Conservation (phyloP, 2,329 filamentous ascomycete genomes). For the Colletotrichum sp. region DNA sequence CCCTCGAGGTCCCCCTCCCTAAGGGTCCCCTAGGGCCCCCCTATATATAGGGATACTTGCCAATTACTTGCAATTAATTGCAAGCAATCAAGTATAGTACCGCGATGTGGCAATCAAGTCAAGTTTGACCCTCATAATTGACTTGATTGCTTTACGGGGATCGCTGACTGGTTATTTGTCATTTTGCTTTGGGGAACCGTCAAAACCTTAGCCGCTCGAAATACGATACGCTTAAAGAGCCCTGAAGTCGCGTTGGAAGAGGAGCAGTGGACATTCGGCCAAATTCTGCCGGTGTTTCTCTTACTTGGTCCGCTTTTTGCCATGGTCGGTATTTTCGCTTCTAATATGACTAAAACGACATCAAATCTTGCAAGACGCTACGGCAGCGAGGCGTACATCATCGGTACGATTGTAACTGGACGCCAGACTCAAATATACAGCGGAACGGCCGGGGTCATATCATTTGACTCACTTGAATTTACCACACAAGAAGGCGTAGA, state of each 20-base stretch:
- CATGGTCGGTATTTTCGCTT: not conserved
- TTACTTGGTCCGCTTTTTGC: not conserved
- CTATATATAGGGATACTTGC: too few species aligned
- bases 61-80: too few species aligned
- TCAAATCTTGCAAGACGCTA: not conserved
- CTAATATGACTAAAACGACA: not conserved
- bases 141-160: too few species aligned
- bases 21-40: too few species aligned
- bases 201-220: not conserved
- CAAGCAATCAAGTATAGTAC: too few species aligned
- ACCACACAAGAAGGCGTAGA: not conserved
- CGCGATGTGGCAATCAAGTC: too few species aligned
- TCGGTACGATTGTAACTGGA: not conserved
- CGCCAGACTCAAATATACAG: not conserved
- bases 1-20: too few species aligned
- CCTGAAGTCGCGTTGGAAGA: not conserved
- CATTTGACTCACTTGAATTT: not conserved
- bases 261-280: not conserved
- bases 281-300: not conserved
- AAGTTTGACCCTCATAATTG: too few species aligned
- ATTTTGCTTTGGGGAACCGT: not conserved
- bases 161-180: not conserved
- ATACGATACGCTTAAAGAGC: not conserved
- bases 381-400: not conserved
- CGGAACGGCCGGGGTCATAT: rapidly evolving